These are phyloP conservation scores for Flammula alnicola DNA, from an alignment of 1,284 basidiomycete genomes.

Conservation along the genomic window DNA sequence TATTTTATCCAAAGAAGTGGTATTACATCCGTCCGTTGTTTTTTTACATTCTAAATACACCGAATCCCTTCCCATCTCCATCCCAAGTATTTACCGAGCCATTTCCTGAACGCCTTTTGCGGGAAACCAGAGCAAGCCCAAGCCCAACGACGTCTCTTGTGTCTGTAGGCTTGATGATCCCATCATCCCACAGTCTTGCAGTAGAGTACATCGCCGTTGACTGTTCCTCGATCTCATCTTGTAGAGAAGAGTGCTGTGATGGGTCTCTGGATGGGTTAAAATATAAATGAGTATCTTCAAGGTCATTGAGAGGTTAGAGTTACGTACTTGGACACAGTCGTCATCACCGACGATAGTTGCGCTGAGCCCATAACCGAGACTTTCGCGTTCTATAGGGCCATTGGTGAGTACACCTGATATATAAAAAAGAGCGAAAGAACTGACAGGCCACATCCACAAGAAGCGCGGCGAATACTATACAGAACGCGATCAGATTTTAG, in stretches of 20 bases:
- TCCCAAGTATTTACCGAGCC: slow-evolving; percentile 64
- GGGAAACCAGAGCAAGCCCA: slow-evolving; percentile 76
- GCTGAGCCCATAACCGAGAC: slow-evolving; percentile 97
- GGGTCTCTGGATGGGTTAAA: slow-evolving; percentile 60
- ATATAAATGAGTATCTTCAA: background rate
- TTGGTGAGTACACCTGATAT: slow-evolving; percentile 12
- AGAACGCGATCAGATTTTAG: slow-evolving; percentile 12
- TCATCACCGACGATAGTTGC: slow-evolving; percentile 93
- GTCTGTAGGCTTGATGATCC: slow-evolving; percentile 91
- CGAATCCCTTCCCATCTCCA: slow-evolving; percentile 77
- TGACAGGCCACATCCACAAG: slow-evolving; percentile 96
- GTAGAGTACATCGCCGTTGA: slow-evolving; percentile 87
- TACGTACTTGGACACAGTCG: slow-evolving; percentile 79
- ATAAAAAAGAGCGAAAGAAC: slow-evolving; percentile 32
- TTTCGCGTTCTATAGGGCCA: slow-evolving; percentile 76
- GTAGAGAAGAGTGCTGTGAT: slow-evolving; percentile 72
- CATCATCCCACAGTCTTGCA: slow-evolving; percentile 94
- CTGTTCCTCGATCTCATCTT: slow-evolving; percentile 85
- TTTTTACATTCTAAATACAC: slow-evolving; percentile 87
- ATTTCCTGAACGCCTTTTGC: slow-evolving; percentile 35
- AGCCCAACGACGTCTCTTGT: slow-evolving; percentile 89
- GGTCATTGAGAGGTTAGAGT: background rate
- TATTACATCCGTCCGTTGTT: background rate
- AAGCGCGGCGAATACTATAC: slow-evolving; percentile 88
- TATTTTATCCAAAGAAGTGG: background rate